A percentile compares a stretch with the other conserved stretches of the same genome.
These are phyloP conservation scores for Camelina neglecta DNA, from an alignment of 345 rosid species.

Conservation along the genomic window DNA sequence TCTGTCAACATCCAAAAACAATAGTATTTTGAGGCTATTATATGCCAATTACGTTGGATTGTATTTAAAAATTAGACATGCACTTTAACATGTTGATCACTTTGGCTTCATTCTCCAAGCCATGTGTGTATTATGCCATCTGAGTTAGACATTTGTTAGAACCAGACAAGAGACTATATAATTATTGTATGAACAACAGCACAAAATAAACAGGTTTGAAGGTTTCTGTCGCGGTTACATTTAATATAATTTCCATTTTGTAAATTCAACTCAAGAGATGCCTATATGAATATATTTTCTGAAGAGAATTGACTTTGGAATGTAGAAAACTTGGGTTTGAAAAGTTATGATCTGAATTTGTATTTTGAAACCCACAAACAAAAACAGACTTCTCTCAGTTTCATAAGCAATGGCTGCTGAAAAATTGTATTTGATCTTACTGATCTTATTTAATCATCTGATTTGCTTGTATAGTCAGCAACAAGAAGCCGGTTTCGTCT, in stretches of 20 bases:
- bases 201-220: slow-evolving; percentile 10
- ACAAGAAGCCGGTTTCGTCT: slow-evolving; percentile 46
- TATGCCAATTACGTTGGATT: too few relatives aligned
- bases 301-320: background rate
- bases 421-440: slow-evolving; percentile 11
- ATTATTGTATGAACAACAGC: slow-evolving; percentile 16
- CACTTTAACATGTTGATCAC: too few relatives aligned
- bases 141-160: slow-evolving; percentile 8
- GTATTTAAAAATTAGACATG: too few relatives aligned
- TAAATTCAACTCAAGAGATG: slow-evolving; percentile 1
- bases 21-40: background rate
- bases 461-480: slow-evolving; percentile 31
- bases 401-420: slow-evolving; percentile 27
- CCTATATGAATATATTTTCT: slow-evolving; percentile 7
- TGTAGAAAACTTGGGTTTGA: slow-evolving; percentile 1
- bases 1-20: slow-evolving; percentile 4
- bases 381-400: slow-evolving; percentile 13
- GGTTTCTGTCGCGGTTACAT: slow-evolving; percentile 21
- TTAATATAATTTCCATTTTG: background rate
- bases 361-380: background rate
- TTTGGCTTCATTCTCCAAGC: slow-evolving; percentile 24
- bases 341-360: background rate
- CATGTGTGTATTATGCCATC: slow-evolving; percentile 26
- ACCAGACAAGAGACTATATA: slow-evolving; percentile 22
- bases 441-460: slow-evolving; percentile 27